A percentile compares a stretch with the other conserved stretches of the same genome.
phyloP scores from a whole-genome alignment of 352 stramenopile genomes.

The Salisapilia sapeloensis region DNA sequence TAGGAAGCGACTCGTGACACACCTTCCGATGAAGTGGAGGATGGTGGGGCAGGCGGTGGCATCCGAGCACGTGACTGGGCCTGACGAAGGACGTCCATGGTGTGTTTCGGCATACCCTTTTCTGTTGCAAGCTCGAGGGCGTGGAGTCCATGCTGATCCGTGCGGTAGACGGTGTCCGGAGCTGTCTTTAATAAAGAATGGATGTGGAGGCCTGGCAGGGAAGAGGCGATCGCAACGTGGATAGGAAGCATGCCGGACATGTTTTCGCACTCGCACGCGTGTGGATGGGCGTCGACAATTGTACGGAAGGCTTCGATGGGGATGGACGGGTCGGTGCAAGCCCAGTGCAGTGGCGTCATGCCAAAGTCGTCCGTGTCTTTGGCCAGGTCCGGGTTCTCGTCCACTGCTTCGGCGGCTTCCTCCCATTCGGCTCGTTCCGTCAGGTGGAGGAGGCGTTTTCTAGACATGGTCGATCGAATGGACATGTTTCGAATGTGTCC shows the following conservation, averaged over 20 bases:
- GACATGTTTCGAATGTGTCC: too few relatives aligned
- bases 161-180: constrained; percentile 23
- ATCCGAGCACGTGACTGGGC: constrained; percentile 19
- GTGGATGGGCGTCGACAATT: constrained; percentile 31
- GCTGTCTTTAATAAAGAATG: constrained; percentile 26
- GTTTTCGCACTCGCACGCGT: constrained; percentile 43
- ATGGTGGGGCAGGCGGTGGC: constrained; percentile 15
- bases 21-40: constrained; percentile 16
- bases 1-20: constrained; percentile 5
- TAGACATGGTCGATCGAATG: too few relatives aligned
- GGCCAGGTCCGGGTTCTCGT: constrained; percentile 14
- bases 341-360: constrained; percentile 75
- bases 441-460: constrained; percentile 29
- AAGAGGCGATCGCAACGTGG: constrained; percentile 62
- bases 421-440: constrained; percentile 55
- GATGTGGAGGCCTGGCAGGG: constrained; percentile 39
- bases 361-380: constrained; percentile 64
- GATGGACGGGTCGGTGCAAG: constrained; percentile 42
- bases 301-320: constrained; percentile 21
- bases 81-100: constrained; percentile 54
- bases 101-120: constrained; percentile 42
- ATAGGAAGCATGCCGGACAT: constrained; percentile 62
- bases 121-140: constrained; percentile 44
- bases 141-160: constrained; percentile 33
- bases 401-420: constrained; percentile 25